Conservation (phyloP, 805 yeast species). For the Suhomyces xylopsoci region DNA sequence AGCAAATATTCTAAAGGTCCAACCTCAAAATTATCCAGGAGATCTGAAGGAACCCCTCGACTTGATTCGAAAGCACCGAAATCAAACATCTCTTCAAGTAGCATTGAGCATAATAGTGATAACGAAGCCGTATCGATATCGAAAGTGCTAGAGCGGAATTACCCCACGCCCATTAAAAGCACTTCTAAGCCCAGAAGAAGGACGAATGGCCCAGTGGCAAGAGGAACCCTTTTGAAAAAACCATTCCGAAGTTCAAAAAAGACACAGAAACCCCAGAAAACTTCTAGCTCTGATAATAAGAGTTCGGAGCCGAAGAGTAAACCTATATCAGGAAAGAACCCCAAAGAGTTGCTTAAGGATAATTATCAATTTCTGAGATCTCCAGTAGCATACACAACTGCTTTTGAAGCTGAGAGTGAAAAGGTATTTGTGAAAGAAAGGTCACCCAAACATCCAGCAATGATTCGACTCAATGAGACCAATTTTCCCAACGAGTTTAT, state of each 20-base stretch:
- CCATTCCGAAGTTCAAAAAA: not conserved
- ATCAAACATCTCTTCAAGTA: not conserved
- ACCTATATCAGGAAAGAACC: not conserved
- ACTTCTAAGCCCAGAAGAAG: not conserved
- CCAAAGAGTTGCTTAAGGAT: conserved; percentile 4
- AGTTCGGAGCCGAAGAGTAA: not conserved
- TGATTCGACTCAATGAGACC: not conserved
- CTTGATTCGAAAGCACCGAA: not conserved
- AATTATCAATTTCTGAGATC: conserved; percentile 15
- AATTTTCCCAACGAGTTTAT: conserved; percentile 13
- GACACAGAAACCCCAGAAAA: not conserved
- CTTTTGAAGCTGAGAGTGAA: conserved; percentile 34
- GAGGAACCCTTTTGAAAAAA: not conserved
- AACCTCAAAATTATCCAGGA: not conserved
- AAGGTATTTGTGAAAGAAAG: conserved; percentile 11
- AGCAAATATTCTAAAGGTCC: not conserved
- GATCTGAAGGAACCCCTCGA: not conserved
- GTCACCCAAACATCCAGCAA: not conserved
- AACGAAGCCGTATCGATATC: not conserved
- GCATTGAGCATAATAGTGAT: not conserved
- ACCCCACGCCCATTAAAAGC: not conserved
- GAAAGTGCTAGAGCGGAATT: not conserved
- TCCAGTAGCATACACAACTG: conserved; percentile 29
- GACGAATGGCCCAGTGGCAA: not conserved
- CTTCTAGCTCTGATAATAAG: not conserved